Evolutionary conservation across 371 early-diverging fungal genomes (phyloP).

Genomic region (Rhizopus delemar): DNA sequence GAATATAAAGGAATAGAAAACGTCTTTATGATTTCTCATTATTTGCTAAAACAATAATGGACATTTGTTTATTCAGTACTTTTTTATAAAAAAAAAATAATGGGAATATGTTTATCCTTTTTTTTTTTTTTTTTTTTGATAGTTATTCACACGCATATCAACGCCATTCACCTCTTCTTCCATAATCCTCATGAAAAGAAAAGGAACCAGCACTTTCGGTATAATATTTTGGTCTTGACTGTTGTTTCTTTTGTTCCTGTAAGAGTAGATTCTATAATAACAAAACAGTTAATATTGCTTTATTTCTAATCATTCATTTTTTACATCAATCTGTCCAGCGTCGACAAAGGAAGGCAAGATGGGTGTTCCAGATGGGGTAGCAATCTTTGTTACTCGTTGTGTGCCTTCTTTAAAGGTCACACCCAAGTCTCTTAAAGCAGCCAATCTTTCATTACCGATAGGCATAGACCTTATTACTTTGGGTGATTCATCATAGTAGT

Average conservation of each 20-base stretch:
- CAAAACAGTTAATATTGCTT: not conserved
- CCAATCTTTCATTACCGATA: conserved; percentile 34
- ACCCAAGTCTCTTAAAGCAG: conserved; percentile 44
- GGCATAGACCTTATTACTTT: conserved; percentile 34
- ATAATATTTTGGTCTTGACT: conserved; percentile 1
- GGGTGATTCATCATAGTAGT: conserved; percentile 3
- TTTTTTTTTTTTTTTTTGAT: no score
- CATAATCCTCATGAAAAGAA: conserved; percentile 4
- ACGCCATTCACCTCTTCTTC: conserved; percentile 12
- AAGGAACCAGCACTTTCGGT: not conserved
- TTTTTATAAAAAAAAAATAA: no score
- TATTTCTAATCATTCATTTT: not conserved
- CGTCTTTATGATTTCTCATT: no score
- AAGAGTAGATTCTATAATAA: not conserved
- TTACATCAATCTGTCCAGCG: conserved; percentile 28
- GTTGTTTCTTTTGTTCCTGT: conserved; percentile 4
- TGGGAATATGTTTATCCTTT: no score
- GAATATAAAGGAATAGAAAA: no score
- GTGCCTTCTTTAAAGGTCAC: conserved; percentile 46
- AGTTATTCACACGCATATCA: not conserved
- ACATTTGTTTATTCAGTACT: no score
- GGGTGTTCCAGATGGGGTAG: conserved; percentile 41
- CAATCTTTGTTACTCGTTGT: conserved; percentile 43
- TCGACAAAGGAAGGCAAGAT: conserved; percentile 46
- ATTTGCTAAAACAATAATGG: no score